A percentile compares a stretch with the other conserved stretches of the same genome.
phyloP scores from a whole-genome alignment of 805 yeast genomes.

The Hermanozyma aechmeae region DNA sequence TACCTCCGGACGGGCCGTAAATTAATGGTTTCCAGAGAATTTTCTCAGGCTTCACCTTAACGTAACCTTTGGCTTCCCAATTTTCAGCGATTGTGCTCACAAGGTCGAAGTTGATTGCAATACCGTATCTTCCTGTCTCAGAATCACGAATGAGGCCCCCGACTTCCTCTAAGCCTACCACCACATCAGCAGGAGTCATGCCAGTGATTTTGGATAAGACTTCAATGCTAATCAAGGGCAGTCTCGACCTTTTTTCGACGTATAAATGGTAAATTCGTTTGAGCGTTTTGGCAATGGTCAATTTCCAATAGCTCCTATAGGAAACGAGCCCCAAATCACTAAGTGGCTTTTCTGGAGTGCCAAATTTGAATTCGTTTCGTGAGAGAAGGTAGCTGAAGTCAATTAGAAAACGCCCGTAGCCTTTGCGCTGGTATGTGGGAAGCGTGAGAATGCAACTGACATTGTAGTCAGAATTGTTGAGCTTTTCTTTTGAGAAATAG shows the following conservation, averaged over 20 bases:
- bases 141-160: conserved; percentile 47
- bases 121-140: conserved; percentile 37
- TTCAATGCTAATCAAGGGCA: conserved; percentile 26
- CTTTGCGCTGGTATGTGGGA: conserved; percentile 80
- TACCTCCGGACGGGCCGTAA: conserved; percentile 82
- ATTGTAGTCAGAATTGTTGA: conserved; percentile 68
- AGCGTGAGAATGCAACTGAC: conserved; percentile 85
- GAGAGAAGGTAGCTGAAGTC: conserved; percentile 82
- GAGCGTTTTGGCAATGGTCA: conserved; percentile 47
- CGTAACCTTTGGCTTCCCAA: conserved; percentile 50
- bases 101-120: conserved; percentile 38
- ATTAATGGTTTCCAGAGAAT: conserved; percentile 76
- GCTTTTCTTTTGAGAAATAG: conserved; percentile 83
- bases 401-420: conserved; percentile 82
- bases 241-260: conserved; percentile 1
- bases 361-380: conserved; percentile 64
- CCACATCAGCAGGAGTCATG: conserved; percentile 77
- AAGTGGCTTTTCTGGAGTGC: conserved; percentile 94
- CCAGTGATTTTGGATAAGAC: conserved; percentile 67
- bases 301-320: conserved; percentile 81
- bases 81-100: conserved; percentile 33
- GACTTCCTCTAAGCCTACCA: conserved; percentile 77
- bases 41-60: conserved; percentile 39
- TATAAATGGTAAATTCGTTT: conserved; percentile 2
- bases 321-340: conserved; percentile 80